Evolutionary conservation across 768 basidiomycete genomes (phyloP).

Genomic region (Podaxis sp.): DNA sequence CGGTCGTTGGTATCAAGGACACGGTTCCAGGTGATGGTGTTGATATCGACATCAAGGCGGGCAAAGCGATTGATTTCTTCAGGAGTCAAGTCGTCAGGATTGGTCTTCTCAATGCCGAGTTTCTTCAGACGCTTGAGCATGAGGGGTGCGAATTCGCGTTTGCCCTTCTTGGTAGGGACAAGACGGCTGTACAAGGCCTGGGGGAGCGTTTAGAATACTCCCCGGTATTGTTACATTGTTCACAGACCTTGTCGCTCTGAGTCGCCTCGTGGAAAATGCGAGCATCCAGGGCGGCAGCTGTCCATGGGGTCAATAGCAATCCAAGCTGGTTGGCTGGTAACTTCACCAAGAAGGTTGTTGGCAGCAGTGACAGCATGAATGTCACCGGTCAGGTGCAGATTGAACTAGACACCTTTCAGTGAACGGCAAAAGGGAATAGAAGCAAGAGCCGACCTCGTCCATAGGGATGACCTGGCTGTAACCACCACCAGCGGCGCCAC

Average conservation of each 20-base stretch:
- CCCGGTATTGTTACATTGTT: not conserved
- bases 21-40: constrained; percentile 97
- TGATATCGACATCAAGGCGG: constrained; percentile 85
- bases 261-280: constrained; percentile 98
- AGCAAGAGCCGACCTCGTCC: constrained; percentile 70
- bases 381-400: constrained; percentile 93
- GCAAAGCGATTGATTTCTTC: constrained; percentile 91
- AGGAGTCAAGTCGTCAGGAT: constrained; percentile 88
- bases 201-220: not conserved
- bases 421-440: not conserved
- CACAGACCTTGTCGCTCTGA: constrained; percentile 80
- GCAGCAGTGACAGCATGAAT: constrained; percentile 98
- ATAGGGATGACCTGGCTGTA: constrained; percentile 99
- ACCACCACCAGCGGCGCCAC: constrained; percentile 96
- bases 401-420: constrained; percentile 58
- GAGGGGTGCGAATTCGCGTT: constrained; percentile 90
- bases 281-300: constrained; percentile 94
- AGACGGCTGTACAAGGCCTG: constrained; percentile 87
- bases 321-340: not conserved
- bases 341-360: constrained; percentile 87
- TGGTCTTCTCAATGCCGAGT: constrained; percentile 91
- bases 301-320: constrained; percentile 15
- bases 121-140: constrained; percentile 96
- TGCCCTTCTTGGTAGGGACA: constrained; percentile 91
- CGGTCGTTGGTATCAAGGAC: constrained; percentile 97